phyloP scores from a whole-genome alignment of 768 basidiomycete species.

The Termitomyces heimii region DNA sequence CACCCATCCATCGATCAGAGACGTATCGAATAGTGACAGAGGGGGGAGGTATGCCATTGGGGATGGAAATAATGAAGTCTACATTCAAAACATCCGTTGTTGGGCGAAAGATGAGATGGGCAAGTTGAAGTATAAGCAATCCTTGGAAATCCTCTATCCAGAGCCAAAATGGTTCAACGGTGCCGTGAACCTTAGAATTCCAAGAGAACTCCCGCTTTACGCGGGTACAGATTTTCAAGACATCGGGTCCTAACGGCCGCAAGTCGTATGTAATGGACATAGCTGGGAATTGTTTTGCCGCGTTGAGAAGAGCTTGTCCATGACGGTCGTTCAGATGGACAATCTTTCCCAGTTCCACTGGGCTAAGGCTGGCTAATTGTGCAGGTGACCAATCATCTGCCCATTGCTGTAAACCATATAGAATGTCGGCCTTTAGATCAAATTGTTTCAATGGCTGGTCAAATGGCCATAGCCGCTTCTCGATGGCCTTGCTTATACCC shows the following conservation, averaged over 20 bases:
- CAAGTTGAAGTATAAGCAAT: conserved; percentile 76
- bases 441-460: conserved; percentile 88
- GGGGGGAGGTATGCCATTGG: conserved; percentile 49
- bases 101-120: conserved; percentile 66
- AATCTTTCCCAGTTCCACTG: conserved; percentile 68
- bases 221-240: conserved; percentile 68
- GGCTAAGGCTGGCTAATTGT: conserved; percentile 64
- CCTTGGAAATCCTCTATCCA: conserved; percentile 90
- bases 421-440: conserved; percentile 65
- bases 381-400: conserved; percentile 74
- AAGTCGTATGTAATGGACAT: conserved; percentile 60
- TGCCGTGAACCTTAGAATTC: conserved; percentile 70
- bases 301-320: conserved; percentile 70
- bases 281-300: conserved; percentile 83
- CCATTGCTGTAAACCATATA: conserved; percentile 74
- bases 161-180: conserved; percentile 85
- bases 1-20: conserved; percentile 92
- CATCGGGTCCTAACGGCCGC: conserved; percentile 78
- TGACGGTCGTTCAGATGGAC: conserved; percentile 84
- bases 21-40: conserved; percentile 71
- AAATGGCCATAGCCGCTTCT: conserved; percentile 92
- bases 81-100: conserved; percentile 52
- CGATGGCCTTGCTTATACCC: conserved; percentile 89
- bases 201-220: conserved; percentile 73
- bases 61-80: conserved; percentile 79